Evolutionary conservation across 805 yeast species (phyloP).

Genomic region (Metschnikowia matae): DNA sequence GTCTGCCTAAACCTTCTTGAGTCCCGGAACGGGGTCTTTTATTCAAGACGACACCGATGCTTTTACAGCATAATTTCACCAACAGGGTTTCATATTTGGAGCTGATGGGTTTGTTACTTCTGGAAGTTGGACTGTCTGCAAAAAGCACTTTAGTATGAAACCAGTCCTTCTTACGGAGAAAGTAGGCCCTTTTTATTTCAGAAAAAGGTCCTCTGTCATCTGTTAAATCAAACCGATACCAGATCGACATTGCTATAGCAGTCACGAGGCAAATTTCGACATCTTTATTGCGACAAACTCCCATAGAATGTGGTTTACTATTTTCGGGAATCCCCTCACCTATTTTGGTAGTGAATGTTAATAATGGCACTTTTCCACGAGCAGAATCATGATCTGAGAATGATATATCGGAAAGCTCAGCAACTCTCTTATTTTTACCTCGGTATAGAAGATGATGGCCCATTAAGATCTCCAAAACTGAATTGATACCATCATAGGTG

Average conservation of each 20-base stretch:
- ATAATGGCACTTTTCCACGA: slow-evolving; percentile 1
- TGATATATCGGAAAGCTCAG: slow-evolving; percentile 3
- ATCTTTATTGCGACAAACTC: slow-evolving; percentile 4
- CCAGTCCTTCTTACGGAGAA: slow-evolving; percentile 1
- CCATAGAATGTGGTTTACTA: background rate
- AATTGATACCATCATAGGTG: slow-evolving; percentile 1
- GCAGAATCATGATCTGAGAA: background rate
- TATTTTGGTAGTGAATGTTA: background rate
- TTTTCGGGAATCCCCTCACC: background rate
- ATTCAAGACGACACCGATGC: background rate
- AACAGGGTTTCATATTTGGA: background rate
- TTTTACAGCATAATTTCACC: background rate
- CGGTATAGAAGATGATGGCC: slow-evolving; percentile 6
- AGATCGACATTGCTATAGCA: slow-evolving; percentile 7
- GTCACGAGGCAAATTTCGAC: slow-evolving; percentile 7
- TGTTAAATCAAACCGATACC: slow-evolving; percentile 10
- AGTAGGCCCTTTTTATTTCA: background rate
- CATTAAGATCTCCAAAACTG: slow-evolving; percentile 4
- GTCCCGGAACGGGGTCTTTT: background rate
- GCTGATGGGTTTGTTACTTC: background rate
- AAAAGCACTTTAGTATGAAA: slow-evolving; percentile 2
- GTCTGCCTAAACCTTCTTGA: background rate
- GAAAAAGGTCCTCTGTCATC: background rate
- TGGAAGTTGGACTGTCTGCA: background rate
- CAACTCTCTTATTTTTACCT: background rate